Evolutionary conservation across 129 eudicot genomes (phyloP).

Genomic region (Lonicera japonica): DNA sequence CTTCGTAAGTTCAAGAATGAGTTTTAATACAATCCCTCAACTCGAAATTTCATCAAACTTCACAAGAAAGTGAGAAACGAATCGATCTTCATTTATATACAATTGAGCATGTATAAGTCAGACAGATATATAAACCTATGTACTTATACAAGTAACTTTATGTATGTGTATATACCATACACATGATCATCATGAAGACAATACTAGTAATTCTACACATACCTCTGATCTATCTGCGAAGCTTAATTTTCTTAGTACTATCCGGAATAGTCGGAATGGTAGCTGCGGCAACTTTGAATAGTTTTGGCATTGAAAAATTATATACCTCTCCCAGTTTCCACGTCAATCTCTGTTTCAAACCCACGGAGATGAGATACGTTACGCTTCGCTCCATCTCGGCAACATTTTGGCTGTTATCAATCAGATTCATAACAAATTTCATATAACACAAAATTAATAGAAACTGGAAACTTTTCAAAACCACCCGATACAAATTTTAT

Average conservation of each 20-base stretch:
- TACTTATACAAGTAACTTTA: too few species aligned
- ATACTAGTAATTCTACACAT: neutral
- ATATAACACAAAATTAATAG: too few species aligned
- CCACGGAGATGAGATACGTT: slow-evolving; percentile 8
- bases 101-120: too few species aligned
- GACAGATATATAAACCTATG: neutral
- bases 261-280: slow-evolving; percentile 4
- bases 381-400: slow-evolving; percentile 32
- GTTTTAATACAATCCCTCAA: too few species aligned
- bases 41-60: neutral
- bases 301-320: slow-evolving; percentile 9
- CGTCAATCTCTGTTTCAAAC: slow-evolving; percentile 7
- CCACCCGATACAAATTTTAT: too few species aligned
- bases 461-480: too few species aligned
- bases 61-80: neutral
- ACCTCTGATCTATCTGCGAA: slow-evolving; percentile 20
- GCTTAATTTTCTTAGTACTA: slow-evolving; percentile 5
- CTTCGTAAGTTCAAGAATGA: too few species aligned
- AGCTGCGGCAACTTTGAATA: slow-evolving; percentile 32
- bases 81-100: neutral
- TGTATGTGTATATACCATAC: too few species aligned
- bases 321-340: neutral
- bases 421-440: neutral
- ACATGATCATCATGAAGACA: neutral
- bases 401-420: slow-evolving; percentile 13